Base-by-base conservation (phyloP, 2,329 filamentous ascomycete genomes). In the Aureobasidium sp. region DNA sequence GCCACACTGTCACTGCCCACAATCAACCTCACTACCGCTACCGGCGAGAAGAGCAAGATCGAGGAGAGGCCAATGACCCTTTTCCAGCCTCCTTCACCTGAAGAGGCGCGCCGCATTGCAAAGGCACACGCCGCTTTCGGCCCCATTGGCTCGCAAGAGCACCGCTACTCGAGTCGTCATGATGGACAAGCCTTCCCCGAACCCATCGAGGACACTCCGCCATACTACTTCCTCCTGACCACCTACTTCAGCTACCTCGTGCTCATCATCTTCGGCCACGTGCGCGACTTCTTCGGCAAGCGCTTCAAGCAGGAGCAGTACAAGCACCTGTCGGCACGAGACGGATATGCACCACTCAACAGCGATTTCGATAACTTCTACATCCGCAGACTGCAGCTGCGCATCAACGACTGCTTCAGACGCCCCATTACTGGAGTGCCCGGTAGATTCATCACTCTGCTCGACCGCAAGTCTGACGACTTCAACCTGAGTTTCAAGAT, bases 341-440 rank as follows among this genome's bases (percentile, higher is more conserved):
- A 96, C 73, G 94, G 94, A 65, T 97, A 96, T 72, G 94, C 93
- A 12, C 91, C 94, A 2, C 82, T 99, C 67, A 97, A 97, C 76
- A 95, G 91, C 70, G 94, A 99, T 76, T 99, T 99, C 72, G 94
- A 99, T 80, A 97, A 93, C 76, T 99, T 99, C 76, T 99, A 99
- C 77, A 90, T 93, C 62, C 86, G 94, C 62, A 84, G 94, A 64
- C 77, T 99, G 72, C 97, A 99, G 81, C 84, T 91, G 79, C 87
- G 94, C 66, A 91, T 99, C 72, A 95, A 97, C 69, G 94, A 99
- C 76, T 96, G 91, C 79, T 99, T 99, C 74, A 89, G 93, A 68
- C 86, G 94, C 55, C 91, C 93, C 14, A 91, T 89, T 31, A 95
- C 91, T 4, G 94, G 94, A 59, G 94, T 99, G 29, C 94, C 94